phyloP scores from a whole-genome alignment of 208 protist species.

The Trypanosoma vivax region DNA sequence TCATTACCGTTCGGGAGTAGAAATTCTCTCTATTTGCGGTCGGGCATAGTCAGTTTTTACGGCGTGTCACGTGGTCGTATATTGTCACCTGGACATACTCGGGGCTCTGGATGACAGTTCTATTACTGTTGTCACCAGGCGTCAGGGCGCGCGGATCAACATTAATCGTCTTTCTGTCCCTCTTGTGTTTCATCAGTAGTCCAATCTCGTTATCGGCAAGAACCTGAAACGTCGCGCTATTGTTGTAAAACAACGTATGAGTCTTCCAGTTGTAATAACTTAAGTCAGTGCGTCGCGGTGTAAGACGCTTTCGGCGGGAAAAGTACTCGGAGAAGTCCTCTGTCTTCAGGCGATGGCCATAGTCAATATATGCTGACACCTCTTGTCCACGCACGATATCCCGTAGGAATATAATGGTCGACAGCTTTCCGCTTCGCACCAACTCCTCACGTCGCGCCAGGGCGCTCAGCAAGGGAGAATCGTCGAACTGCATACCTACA shows the following conservation, averaged over 20 bases:
- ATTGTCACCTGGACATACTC: constrained; percentile 95
- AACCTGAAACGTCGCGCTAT: constrained; percentile 94
- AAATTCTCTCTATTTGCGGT: not conserved
- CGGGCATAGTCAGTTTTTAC: constrained; percentile 67
- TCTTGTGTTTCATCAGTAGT: constrained; percentile 97
- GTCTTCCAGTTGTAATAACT: constrained; percentile 99
- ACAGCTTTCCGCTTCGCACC: constrained; percentile 93
- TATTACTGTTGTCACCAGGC: constrained; percentile 91
- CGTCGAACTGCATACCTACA: constrained; percentile 76
- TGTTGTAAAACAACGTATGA: constrained; percentile 92
- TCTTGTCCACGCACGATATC: constrained; percentile 96
- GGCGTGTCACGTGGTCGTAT: constrained; percentile 88
- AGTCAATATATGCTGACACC: constrained; percentile 98
- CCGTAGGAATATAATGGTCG: constrained; percentile 96
- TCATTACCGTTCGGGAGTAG: too few species aligned
- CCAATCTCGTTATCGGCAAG: constrained; percentile 94
- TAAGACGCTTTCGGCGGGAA: constrained; percentile 72
- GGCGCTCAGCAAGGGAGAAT: constrained; percentile 89
- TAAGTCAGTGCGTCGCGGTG: constrained; percentile 95
- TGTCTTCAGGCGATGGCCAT: constrained; percentile 89
- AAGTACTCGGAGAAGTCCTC: constrained; percentile 96
- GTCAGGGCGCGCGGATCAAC: constrained; percentile 91
- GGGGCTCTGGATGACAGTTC: constrained; percentile 88
- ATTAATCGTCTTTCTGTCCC: constrained; percentile 97
- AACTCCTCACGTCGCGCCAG: constrained; percentile 95